These are phyloP conservation scores for Endotrypanum monterogeii DNA, from an alignment of 208 protist species.

Conservation along the genomic window DNA sequence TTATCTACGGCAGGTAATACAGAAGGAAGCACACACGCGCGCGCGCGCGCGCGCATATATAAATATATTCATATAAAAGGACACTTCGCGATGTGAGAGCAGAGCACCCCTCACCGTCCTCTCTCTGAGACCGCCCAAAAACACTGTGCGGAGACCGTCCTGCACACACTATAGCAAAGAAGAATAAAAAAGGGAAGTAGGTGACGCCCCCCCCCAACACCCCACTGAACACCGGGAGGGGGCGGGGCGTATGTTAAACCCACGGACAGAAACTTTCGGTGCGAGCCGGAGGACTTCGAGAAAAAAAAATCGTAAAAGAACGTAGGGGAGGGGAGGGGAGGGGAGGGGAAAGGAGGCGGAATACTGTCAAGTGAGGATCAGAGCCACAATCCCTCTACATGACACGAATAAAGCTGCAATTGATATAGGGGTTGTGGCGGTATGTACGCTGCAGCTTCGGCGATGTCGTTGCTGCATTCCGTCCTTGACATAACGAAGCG, in stretches of 20 bases:
- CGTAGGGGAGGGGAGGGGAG: not conserved
- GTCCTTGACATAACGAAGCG: not conserved
- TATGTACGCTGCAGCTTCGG: not conserved
- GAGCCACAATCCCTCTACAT: not conserved
- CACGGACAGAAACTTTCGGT: not conserved
- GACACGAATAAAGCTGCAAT: slow-evolving; percentile 11
- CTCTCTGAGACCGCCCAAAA: too few species aligned
- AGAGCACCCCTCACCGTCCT: too few species aligned
- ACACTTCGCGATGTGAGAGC: too few species aligned
- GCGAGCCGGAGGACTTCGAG: not conserved
- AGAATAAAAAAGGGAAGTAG: not conserved
- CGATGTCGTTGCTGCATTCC: not conserved
- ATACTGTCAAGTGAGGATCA: not conserved
- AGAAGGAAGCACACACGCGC: too few species aligned
- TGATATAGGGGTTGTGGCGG: slow-evolving; percentile 13
- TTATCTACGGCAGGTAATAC: too few species aligned
- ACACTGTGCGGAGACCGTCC: too few species aligned
- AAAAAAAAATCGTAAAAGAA: too few species aligned
- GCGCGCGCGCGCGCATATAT: too few species aligned
- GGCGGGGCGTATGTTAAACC: too few species aligned
- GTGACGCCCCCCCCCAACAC: too few species aligned
- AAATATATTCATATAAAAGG: too few species aligned
- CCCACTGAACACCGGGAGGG: too few species aligned
- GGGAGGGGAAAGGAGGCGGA: not conserved
- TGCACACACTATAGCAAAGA: not conserved